These are phyloP conservation scores for Boechera divaricarpa DNA, from an alignment of 345 rosid species.

Conservation along the genomic window DNA sequence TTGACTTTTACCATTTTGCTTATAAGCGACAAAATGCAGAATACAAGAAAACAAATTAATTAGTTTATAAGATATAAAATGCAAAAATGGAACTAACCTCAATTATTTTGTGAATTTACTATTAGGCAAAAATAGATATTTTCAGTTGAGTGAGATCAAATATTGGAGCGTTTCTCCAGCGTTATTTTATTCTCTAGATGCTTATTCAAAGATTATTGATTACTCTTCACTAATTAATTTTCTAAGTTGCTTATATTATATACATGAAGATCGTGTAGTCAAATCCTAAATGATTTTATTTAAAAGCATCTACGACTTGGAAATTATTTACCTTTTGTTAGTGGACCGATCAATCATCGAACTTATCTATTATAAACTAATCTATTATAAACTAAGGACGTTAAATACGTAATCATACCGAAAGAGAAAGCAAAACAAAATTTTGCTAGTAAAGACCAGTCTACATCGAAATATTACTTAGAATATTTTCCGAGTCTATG, in stretches of 20 bases:
- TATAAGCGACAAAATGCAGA: background rate
- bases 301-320: constrained; percentile 7
- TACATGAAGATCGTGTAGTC: constrained; percentile 16
- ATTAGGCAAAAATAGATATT: background rate
- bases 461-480: constrained; percentile 23
- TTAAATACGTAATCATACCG: constrained; percentile 15
- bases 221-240: background rate
- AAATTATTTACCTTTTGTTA: constrained; percentile 4
- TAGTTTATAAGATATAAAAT: background rate
- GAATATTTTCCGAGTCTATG: constrained; percentile 15
- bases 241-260: background rate
- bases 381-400: constrained; percentile 1
- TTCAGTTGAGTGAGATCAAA: background rate
- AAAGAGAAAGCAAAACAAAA: constrained; percentile 30
- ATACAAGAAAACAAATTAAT: background rate
- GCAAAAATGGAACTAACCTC: background rate
- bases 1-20: constrained; percentile 25
- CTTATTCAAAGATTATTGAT: background rate
- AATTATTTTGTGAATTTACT: background rate
- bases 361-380: constrained; percentile 8
- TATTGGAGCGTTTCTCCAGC: no score
- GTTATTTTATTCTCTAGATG: no score
- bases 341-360: constrained; percentile 34
- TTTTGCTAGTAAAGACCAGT: constrained; percentile 1
- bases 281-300: background rate